phyloP scores from a whole-genome alignment of 2,329 filamentous ascomycete genomes.

The Simplicillium aogashimaense region DNA sequence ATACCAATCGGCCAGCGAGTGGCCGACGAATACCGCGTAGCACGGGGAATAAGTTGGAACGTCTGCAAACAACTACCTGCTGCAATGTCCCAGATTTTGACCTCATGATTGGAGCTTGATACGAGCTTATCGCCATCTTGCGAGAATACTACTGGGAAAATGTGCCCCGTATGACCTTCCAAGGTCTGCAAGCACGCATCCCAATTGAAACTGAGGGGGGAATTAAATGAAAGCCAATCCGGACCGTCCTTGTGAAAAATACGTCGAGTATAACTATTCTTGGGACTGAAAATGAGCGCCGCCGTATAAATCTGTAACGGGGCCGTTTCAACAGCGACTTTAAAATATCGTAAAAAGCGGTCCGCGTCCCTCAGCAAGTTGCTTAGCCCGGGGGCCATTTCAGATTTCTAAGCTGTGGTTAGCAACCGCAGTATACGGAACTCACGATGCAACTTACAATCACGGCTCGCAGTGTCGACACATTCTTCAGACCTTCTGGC shows the following conservation, averaged over 20 bases:
- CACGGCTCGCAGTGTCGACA: background rate
- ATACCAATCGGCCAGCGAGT: no score
- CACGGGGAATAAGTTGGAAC: no score
- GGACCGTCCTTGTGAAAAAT: background rate
- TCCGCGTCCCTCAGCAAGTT: background rate
- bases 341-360: background rate
- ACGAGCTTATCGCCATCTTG: constrained; percentile 10
- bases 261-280: background rate
- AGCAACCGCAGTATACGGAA: background rate
- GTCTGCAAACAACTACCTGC: constrained; percentile 7
- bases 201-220: background rate
- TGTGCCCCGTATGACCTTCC: constrained; percentile 7
- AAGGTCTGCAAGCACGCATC: constrained; percentile 9
- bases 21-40: no score
- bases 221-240: background rate
- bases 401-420: background rate
- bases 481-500: constrained; percentile 7
- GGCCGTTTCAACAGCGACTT: background rate
- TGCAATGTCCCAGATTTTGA: constrained; percentile 10
- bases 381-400: background rate
- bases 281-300: background rate
- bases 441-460: background rate
- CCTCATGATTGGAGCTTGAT: constrained; percentile 9
- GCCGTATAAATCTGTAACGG: background rate
- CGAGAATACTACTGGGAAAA: constrained; percentile 11